phyloP scores from a whole-genome alignment of 148 eudicot species.

The Suaeda aralocaspica region DNA sequence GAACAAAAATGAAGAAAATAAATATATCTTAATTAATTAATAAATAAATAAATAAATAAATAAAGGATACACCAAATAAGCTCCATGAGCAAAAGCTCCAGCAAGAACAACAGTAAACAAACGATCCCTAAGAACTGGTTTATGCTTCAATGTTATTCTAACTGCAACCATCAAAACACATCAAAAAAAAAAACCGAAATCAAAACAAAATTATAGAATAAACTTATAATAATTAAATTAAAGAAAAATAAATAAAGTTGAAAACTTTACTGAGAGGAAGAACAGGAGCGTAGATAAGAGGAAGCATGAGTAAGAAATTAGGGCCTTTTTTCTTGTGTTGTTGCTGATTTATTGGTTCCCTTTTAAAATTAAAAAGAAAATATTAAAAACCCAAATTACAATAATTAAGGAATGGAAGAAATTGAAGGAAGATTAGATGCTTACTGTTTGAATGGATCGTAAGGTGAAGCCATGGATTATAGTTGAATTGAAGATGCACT shows the following conservation, averaged over 20 bases:
- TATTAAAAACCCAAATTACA: constrained; percentile 4
- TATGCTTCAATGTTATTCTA: constrained; percentile 62
- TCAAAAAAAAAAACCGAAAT: neutral
- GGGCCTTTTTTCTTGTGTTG: constrained; percentile 41
- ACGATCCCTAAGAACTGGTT: constrained; percentile 87
- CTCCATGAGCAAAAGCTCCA: constrained; percentile 82
- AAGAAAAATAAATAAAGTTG: neutral
- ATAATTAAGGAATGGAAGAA: neutral
- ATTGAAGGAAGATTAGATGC: neutral
- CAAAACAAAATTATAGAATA: neutral
- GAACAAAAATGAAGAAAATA: neutral
- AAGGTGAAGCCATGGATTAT: constrained; percentile 39
- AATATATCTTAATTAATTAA: neutral
- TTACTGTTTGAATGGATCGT: constrained; percentile 46
- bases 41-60: neutral
- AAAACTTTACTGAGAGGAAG: constrained; percentile 80
- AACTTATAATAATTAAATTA: neutral
- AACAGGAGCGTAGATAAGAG: constrained; percentile 84
- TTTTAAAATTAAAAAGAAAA: neutral
- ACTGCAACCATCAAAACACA: constrained; percentile 36
- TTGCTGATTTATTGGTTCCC: constrained; percentile 33
- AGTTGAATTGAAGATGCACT: too few species aligned
- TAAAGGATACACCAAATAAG: constrained; percentile 98
- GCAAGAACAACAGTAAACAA: constrained; percentile 72
- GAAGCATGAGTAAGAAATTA: constrained; percentile 53